Base-by-base conservation (phyloP, 2,329 filamentous ascomycete species). In the Colletotrichum somersetense region DNA sequence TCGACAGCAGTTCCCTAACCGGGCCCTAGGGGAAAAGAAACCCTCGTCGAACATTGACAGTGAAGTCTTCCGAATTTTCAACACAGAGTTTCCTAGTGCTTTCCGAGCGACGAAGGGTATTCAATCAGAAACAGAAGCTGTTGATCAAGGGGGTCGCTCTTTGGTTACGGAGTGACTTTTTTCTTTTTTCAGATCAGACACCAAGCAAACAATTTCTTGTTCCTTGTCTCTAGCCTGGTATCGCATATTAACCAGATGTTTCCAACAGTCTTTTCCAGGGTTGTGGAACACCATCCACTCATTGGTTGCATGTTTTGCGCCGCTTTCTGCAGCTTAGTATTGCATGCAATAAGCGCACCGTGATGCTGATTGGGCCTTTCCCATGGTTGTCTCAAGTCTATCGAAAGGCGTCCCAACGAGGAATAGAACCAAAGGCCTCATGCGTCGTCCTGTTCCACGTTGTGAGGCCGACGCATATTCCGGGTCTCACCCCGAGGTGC, bases 261-360 rank as follows among this genome's bases (percentile, higher is more conserved):
- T 56, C 33, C 53, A 56, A 56, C 11, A 56, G 56, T 59, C 14
- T 8, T 23, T 5, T 6, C 23, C 6, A 30, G 38, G 38, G 16
- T 10, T 26, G 20, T 30, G 44, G 2, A 23, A 7, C 2, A 11
- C 12, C 14, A 4, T 8, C 57, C 38, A 44, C 30, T 33, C 40
- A 30, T n/a, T 35, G 14, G 23, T 16, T 20, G 40, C 40, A n/a
- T 16, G 2, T 30, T 59, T 14, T 20, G 26, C 57, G 40, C 40
- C 40, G 57, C 40, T n/a, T 44, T 33, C 57, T 44, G 57, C 57
- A 59, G 38, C 35, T 30, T 23, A 14, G 44, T 8, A 59, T 42
- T 44, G 20, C 33, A 30, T 6, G n/a, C n/a, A 30, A 23, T 12
- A 20, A 46, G 14, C 20, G 35, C 10, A 4, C 5, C 55, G 12